phyloP scores from a whole-genome alignment of 106 monocot genomes.

The Agapanthus africanus region DNA sequence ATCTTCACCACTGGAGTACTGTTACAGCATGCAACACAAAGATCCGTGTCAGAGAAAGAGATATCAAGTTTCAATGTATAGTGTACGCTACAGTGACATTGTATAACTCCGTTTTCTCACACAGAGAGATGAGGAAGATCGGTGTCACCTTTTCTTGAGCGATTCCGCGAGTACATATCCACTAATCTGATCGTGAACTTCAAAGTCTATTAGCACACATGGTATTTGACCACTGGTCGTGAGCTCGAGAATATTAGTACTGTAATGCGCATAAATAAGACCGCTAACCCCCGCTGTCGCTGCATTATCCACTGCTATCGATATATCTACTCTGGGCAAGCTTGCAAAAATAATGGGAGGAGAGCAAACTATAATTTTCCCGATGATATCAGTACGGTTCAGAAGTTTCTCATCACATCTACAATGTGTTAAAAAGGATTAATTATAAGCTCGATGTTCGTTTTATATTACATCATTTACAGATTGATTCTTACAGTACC shows the following conservation, averaged over 20 bases:
- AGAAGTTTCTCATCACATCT: neutral
- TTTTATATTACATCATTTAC: too few species aligned
- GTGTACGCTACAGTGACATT: too few species aligned
- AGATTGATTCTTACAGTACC: too few species aligned
- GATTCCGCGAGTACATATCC: too few species aligned
- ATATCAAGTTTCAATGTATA: too few species aligned
- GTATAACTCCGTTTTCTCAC: too few species aligned
- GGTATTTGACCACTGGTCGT: neutral
- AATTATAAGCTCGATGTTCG: neutral
- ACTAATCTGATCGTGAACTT: neutral
- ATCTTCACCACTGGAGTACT: slow-evolving; percentile 1
- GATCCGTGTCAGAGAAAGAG: neutral
- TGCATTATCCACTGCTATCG: neutral
- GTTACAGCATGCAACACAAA: too few species aligned
- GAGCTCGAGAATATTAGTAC: slow-evolving; percentile 11
- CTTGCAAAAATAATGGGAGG: neutral
- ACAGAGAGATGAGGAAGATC: neutral
- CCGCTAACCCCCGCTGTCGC: slow-evolving; percentile 20
- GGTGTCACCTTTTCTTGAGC: neutral
- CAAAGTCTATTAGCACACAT: neutral
- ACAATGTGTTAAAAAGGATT: too few species aligned
- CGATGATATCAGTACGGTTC: slow-evolving; percentile 5
- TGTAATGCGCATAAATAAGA: slow-evolving; percentile 40
- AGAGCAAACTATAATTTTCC: slow-evolving; percentile 19
- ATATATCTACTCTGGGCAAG: neutral